Evolutionary conservation across 164 flowering plant genomes (phyloP), one percentile per base, ranked within the genome.

Genomic region (Nelumbo lutea): DNA sequence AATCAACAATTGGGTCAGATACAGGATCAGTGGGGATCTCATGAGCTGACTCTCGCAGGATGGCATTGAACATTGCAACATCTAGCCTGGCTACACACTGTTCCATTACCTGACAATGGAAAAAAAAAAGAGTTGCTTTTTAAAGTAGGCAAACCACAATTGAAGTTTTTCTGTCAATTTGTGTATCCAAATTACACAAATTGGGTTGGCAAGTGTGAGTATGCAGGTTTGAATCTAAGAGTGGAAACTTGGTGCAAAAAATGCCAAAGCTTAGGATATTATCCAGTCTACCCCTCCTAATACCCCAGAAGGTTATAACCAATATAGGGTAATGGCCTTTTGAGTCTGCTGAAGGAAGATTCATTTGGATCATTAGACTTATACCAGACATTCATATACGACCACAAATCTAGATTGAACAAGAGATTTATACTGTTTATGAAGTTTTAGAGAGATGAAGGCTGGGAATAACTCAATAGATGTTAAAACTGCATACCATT

Each of bases 21-120:
- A 96, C 85, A 74, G 99, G 98, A 83, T 96, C 98, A 41, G 98
- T 91, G 42, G 99, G 99, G 60, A 93, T 96, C 84, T 96, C 96
- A 70, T 87, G 76, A 56, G 83, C 96, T 39, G 99, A 96, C 74
- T 96, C 98, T 27, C 99, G 90, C 38, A 96, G 85, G 73, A 96
- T 96, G 47, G 99, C 99, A 84, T 96, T 96, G 72, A 96, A 96
- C 99, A 96, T 96, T 68, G 99, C 99, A 48, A 93, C 93, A 75
- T 96, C 99, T 56, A 93, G 81, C 82, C 99, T 85, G 43, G 88
- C 81, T 56, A 90, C 81, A 73, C 99, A 93, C 65, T 91, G 91
- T 67, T 91, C 91, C 97, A 96, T 91, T 38, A 93, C 97, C 99
- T 96, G 70, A 69, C 57, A 63, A 73, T 47, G 78, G 2, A 63